Percentiles rank a stretch among this genome's conserved stretches.
Evolutionary conservation across 768 basidiomycete genomes (phyloP).

Genomic region (Rhizopogon vulgaris): DNA sequence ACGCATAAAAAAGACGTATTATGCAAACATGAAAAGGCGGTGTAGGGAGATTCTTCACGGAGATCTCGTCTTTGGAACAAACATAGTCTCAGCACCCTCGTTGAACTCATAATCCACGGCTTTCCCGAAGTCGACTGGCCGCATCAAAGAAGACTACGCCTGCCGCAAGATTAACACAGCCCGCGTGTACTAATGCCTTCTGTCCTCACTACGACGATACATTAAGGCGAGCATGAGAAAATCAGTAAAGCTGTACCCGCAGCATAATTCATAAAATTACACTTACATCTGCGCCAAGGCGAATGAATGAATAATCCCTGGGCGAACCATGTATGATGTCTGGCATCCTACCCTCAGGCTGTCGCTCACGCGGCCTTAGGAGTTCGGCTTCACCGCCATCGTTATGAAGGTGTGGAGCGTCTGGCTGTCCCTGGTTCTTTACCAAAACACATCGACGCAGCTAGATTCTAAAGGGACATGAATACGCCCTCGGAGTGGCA

Average conservation of each 20-base stretch:
- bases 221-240: not conserved
- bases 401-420: constrained; percentile 14
- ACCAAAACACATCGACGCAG: not conserved
- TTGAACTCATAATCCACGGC: constrained; percentile 75
- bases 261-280: constrained; percentile 2
- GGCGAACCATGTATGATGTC: constrained; percentile 67
- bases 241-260: constrained; percentile 7
- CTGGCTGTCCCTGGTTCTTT: not conserved
- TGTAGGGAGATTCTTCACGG: constrained; percentile 50
- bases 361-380: constrained; percentile 60
- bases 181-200: constrained; percentile 8
- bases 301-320: constrained; percentile 60
- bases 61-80: constrained; percentile 76
- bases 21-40: constrained; percentile 8
- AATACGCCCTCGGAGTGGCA: not conserved
- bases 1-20: constrained; percentile 6
- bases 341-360: constrained; percentile 55
- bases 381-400: constrained; percentile 42
- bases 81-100: constrained; percentile 71
- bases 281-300: constrained; percentile 70
- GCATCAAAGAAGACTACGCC: constrained; percentile 76
- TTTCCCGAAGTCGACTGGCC: constrained; percentile 80
- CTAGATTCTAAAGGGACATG: not conserved
- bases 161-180: constrained; percentile 60
- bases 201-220: constrained; percentile 53